Percentiles rank a stretch among this genome's conserved stretches.
phyloP scores from a whole-genome alignment of 345 rosid genomes.

The Melaleuca alternifolia region DNA sequence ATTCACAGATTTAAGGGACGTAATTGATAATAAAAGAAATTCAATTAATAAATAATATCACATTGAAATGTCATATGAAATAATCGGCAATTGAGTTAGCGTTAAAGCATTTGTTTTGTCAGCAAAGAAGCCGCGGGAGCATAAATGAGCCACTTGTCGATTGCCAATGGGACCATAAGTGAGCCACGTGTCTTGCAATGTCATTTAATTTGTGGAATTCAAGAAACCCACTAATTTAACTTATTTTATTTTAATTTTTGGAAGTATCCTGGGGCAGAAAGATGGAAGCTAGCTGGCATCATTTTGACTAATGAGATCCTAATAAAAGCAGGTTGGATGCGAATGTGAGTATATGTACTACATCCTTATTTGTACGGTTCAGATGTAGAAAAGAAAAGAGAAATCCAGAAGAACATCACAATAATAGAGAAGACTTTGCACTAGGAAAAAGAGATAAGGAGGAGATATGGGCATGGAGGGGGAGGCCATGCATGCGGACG shows the following conservation, averaged over 20 bases:
- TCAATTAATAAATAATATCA: neutral
- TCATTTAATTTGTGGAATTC: neutral
- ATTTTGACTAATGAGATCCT: neutral
- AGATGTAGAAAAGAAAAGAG: neutral
- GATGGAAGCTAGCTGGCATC: neutral
- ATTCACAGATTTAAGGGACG: neutral
- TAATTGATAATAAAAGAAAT: neutral
- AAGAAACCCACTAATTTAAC: neutral
- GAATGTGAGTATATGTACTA: neutral
- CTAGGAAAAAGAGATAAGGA: neutral
- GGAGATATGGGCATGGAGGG: neutral
- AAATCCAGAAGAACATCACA: too few relatives aligned
- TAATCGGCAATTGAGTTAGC: neutral
- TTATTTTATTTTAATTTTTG: neutral
- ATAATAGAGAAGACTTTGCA: neutral
- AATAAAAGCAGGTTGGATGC: neutral
- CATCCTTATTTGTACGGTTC: neutral
- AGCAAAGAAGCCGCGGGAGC: neutral
- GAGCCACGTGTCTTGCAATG: neutral
- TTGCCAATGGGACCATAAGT: neutral
- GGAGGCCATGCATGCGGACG: neutral
- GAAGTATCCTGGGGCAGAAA: neutral
- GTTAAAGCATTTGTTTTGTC: neutral
- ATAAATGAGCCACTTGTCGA: neutral
- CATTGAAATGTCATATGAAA: neutral